phyloP scores from a whole-genome alignment of 192 early-diverging fungal species.

The Coemansia sp. region DNA sequence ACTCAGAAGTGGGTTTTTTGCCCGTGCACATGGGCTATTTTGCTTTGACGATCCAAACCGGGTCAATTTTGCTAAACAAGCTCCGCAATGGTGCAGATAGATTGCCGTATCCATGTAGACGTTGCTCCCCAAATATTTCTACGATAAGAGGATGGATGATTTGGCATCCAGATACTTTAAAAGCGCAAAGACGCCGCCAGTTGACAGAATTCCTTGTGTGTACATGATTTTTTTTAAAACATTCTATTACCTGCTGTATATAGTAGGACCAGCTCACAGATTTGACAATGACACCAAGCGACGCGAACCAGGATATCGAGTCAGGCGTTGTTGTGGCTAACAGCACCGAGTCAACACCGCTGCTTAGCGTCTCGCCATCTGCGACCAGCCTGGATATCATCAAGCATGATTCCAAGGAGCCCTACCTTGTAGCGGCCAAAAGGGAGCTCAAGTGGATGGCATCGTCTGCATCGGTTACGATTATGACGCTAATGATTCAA shows the following conservation, averaged over 20 bases:
- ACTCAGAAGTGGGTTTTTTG: background rate
- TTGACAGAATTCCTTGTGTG: background rate
- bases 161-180: background rate
- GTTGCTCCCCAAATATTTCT: background rate
- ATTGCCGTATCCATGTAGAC: background rate
- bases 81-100: background rate
- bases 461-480: constrained; percentile 35
- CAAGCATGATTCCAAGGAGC: constrained; percentile 28
- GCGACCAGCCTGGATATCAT: constrained; percentile 23
- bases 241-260: background rate
- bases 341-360: constrained; percentile 20
- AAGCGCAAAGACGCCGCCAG: background rate
- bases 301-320: background rate
- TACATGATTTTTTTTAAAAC: background rate
- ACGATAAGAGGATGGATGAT: background rate
- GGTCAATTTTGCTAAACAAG: background rate
- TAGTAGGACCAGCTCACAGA: background rate
- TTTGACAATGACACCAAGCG: background rate
- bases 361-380: constrained; percentile 38
- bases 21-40: background rate
- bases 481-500: constrained; percentile 62
- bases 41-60: too few species aligned
- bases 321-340: background rate
- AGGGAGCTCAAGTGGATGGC: constrained; percentile 36
- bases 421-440: constrained; percentile 23